A percentile compares a stretch with the other conserved stretches of the same genome.
Conservation (phyloP, 176 grass and related monocot genomes). For the Ensete ventricosum region DNA sequence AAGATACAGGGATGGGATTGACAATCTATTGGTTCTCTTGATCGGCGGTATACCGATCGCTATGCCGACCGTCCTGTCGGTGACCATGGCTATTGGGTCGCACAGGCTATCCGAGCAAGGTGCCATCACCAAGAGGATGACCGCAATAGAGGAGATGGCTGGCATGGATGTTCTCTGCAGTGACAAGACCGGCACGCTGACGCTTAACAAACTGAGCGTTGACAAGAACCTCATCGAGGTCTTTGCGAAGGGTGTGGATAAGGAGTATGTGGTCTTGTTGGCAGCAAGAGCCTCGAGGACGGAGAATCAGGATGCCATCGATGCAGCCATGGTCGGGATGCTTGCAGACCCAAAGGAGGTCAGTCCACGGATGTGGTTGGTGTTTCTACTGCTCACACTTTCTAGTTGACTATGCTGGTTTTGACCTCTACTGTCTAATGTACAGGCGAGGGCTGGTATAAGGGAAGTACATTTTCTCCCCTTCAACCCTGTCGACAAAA, state of each 20-base stretch:
- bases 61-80: conserved; percentile 65
- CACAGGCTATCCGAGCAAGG: conserved; percentile 54
- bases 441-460: conserved; percentile 49
- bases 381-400: conserved; percentile 11
- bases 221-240: conserved; percentile 67
- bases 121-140: conserved; percentile 80
- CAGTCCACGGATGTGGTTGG: background rate
- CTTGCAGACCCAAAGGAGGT: conserved; percentile 66
- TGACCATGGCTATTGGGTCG: conserved; percentile 82
- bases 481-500: conserved; percentile 69
- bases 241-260: conserved; percentile 37
- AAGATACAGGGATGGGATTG: conserved; percentile 41
- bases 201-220: conserved; percentile 58
- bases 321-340: conserved; percentile 62
- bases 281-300: conserved; percentile 64
- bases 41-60: conserved; percentile 69
- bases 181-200: conserved; percentile 70
- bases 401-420: conserved; percentile 8
- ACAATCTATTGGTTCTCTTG: conserved; percentile 65
- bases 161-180: conserved; percentile 78
- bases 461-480: conserved; percentile 63
- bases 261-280: conserved; percentile 46
- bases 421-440: conserved; percentile 17
- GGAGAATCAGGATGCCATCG: conserved; percentile 80
- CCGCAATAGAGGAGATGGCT: conserved; percentile 73